Base-by-base conservation (phyloP, 2,329 filamentous ascomycete species). In the Bipolaris bicolor region DNA sequence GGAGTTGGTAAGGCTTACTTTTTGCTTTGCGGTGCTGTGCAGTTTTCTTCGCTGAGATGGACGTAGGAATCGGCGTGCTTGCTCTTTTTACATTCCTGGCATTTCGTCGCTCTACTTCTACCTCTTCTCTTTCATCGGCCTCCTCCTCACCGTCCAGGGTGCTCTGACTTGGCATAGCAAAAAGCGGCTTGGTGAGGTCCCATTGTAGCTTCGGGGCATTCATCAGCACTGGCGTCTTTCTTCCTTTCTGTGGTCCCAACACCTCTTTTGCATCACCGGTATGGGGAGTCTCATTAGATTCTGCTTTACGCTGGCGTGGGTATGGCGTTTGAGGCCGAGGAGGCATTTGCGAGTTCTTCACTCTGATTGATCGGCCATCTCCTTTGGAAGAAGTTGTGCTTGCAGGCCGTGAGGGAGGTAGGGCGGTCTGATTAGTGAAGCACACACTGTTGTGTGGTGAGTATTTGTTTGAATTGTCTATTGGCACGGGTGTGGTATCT, bases 181-280 rank as follows among this genome's bases (percentile, higher is more conserved):
- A 16, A 36, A 39, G n/a, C 10, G 29, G 45, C 26, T 20, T 37
- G 2, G 50, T 34, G 36, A 49, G 33, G 44, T 49, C 18, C 55
- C 45, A 57, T 18, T 49, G 45, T 9, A 54, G 13, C 2, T 34
- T 31, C 3, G 55, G 55, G 11, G 50, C 50, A 10, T 44, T 46
- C n/a, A 36, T 44, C 16, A 54, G 18, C n/a, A 33, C 37, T 10
- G 50, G 55, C 26, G 50, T 57, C 24, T 50, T 39, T 16, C 45
- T 44, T 37, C 55, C 11, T 49, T 44, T 24, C 10, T 39, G 33
- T 13, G 39, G 33, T 11, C n/a, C 31, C 24, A 54, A 46, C 18
- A 54, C 50, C 11, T 39, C 26, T 16, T 34, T 24, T 33, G 37
- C 9, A 0, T 34, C 36, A n/a, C 24, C 7, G 4, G 16, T 13